These are phyloP conservation scores for Vitis hybrid DNA, from an alignment of 177 flowering plant genomes.

Conservation along the genomic window DNA sequence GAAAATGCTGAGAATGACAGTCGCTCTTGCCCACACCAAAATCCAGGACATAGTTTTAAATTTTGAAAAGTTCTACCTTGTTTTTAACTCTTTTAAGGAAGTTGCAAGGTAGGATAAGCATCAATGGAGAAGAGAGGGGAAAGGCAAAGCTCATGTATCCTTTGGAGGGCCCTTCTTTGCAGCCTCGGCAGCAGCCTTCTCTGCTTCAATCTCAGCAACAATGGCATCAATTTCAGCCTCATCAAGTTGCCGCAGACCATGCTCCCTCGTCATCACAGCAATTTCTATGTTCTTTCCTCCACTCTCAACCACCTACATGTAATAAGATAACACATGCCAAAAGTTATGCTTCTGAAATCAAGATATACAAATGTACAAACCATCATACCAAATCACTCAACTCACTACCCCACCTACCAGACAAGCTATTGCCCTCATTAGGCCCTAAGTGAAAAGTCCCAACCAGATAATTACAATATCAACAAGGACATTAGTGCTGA, in stretches of 20 bases:
- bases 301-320: slow-evolving; percentile 86
- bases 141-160: slow-evolving; percentile 39
- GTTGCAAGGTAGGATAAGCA: neutral
- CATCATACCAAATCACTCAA: no score
- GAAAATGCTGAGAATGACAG: no score
- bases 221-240: slow-evolving; percentile 91
- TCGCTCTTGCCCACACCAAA: no score
- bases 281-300: slow-evolving; percentile 98
- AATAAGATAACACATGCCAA: neutral
- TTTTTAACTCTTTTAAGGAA: no score
- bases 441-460: no score
- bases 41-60: no score
- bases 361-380: no score
- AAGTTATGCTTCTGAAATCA: neutral
- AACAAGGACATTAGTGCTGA: no score
- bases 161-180: slow-evolving; percentile 82
- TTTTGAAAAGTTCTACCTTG: no score
- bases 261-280: slow-evolving; percentile 87
- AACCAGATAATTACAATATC: no score
- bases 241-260: slow-evolving; percentile 78
- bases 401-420: no score
- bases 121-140: neutral
- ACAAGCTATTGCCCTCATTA: no score
- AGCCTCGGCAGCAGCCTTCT: slow-evolving; percentile 96
- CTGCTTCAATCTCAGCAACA: slow-evolving; percentile 95